These are phyloP conservation scores for Coniochaeta ligniaria DNA, from an alignment of 2,329 filamentous ascomycete species.

Conservation along the genomic window DNA sequence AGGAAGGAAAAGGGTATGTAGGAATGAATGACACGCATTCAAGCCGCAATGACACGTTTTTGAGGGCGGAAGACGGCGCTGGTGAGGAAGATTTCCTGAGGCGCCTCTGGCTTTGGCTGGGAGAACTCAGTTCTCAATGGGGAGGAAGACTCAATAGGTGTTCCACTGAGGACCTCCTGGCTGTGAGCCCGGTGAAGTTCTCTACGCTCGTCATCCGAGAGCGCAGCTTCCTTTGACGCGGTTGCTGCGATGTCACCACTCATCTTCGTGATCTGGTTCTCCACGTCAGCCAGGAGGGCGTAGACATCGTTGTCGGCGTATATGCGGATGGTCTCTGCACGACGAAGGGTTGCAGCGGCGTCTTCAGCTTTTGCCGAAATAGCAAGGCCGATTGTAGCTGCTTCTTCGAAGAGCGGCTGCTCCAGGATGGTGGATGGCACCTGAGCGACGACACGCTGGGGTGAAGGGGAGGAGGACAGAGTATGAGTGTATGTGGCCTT, in stretches of 20 bases:
- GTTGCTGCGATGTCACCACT: constrained; percentile 27
- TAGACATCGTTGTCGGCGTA: constrained; percentile 64
- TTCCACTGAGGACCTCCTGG: constrained; percentile 40
- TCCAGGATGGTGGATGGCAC: constrained; percentile 51
- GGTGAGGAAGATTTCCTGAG: constrained; percentile 35
- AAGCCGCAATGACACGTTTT: constrained; percentile 1
- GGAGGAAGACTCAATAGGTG: constrained; percentile 14
- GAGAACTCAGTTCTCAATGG: constrained; percentile 2
- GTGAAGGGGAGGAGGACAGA: constrained; percentile 33
- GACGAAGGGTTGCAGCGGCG: constrained; percentile 23
- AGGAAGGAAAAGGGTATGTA: background rate
- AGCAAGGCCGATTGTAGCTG: constrained; percentile 16
- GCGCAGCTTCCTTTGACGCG: constrained; percentile 20
- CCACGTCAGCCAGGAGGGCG: constrained; percentile 59
- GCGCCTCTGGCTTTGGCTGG: constrained; percentile 2
- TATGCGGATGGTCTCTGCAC: constrained; percentile 59
- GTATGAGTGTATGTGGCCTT: constrained; percentile 29
- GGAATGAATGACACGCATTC: background rate
- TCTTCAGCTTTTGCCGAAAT: constrained; percentile 2
- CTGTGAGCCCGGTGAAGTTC: constrained; percentile 41
- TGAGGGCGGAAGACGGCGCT: constrained; percentile 41
- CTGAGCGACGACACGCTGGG: constrained; percentile 43
- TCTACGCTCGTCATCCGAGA: constrained; percentile 28
- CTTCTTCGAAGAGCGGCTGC: constrained; percentile 38
- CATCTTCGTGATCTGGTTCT: constrained; percentile 48